These are phyloP conservation scores for Alternaria brassicicola DNA, from an alignment of 2,329 filamentous ascomycete species.

Conservation along the genomic window DNA sequence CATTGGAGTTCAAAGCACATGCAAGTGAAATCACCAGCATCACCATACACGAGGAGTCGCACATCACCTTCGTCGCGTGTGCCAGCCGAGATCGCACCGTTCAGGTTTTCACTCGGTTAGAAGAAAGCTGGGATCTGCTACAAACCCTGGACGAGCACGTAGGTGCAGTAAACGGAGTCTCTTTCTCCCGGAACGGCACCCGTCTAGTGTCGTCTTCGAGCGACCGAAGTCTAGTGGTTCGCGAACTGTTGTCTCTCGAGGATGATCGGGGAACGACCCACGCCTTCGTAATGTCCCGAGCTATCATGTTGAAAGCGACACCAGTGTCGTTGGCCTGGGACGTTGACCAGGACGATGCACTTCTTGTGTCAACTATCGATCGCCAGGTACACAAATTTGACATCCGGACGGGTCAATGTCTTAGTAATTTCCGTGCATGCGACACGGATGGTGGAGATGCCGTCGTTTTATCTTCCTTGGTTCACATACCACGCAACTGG, in stretches of 20 bases:
- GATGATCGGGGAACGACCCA: conserved; percentile 63
- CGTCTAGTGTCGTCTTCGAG: conserved; percentile 80
- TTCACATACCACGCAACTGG: conserved; percentile 62
- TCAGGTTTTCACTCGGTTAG: conserved; percentile 76
- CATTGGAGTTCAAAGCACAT: conserved; percentile 83
- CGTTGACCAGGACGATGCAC: conserved; percentile 62
- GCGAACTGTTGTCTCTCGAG: conserved; percentile 76
- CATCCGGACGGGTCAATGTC: conserved; percentile 70
- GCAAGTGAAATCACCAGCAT: conserved; percentile 84
- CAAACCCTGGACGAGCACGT: conserved; percentile 94
- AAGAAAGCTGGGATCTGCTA: conserved; percentile 72
- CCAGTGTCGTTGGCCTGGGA: conserved; percentile 82
- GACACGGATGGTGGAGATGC: conserved; percentile 82
- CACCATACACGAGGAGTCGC: conserved; percentile 70
- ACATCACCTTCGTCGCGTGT: conserved; percentile 73
- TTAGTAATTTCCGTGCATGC: conserved; percentile 78
- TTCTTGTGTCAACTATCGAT: conserved; percentile 68
- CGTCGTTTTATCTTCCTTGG: conserved; percentile 80
- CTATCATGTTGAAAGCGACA: conserved; percentile 83
- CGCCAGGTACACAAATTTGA: conserved; percentile 65
- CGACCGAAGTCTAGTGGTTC: conserved; percentile 83
- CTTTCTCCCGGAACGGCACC: conserved; percentile 73
- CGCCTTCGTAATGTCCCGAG: conserved; percentile 77
- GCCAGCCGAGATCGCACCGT: conserved; percentile 84
- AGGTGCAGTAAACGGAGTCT: conserved; percentile 78